Evolutionary conservation across 768 basidiomycete species (phyloP).

Genomic region (Cubamyces sp.): DNA sequence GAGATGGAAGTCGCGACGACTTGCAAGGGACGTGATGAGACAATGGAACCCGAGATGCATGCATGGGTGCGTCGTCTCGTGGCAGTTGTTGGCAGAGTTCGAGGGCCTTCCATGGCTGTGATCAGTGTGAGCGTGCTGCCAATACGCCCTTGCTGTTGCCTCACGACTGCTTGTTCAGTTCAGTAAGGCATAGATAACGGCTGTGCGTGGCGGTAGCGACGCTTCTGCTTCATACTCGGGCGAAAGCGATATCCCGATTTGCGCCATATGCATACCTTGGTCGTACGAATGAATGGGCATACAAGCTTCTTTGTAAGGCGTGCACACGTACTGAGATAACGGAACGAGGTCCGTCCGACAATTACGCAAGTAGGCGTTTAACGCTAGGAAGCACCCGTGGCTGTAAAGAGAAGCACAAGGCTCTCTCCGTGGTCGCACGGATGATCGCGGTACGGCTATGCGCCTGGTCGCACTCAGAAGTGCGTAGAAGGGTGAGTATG

Average conservation of each 20-base stretch:
- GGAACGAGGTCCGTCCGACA: neutral
- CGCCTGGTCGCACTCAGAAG: neutral
- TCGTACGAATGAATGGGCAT: neutral
- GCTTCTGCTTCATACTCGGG: no score
- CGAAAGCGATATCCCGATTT: neutral
- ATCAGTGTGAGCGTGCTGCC: neutral
- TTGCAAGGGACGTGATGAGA: neutral
- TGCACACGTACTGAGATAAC: neutral
- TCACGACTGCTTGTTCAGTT: no score
- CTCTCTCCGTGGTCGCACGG: constrained; percentile 5
- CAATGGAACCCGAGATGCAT: neutral
- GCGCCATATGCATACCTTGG: no score
- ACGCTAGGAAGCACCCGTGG: neutral
- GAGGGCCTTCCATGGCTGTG: neutral
- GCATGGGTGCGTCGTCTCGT: no score
- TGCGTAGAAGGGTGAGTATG: neutral
- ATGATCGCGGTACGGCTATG: neutral
- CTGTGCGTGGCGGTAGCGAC: no score
- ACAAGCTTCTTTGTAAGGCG: no score
- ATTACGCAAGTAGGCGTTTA: neutral
- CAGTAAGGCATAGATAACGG: no score
- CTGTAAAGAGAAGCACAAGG: constrained; percentile 15
- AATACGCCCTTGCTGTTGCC: no score
- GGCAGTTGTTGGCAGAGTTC: neutral
- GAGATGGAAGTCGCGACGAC: neutral